Conservation (phyloP, 495 filamentous ascomycete genomes). For the Lindgomyces ingoldianus region DNA sequence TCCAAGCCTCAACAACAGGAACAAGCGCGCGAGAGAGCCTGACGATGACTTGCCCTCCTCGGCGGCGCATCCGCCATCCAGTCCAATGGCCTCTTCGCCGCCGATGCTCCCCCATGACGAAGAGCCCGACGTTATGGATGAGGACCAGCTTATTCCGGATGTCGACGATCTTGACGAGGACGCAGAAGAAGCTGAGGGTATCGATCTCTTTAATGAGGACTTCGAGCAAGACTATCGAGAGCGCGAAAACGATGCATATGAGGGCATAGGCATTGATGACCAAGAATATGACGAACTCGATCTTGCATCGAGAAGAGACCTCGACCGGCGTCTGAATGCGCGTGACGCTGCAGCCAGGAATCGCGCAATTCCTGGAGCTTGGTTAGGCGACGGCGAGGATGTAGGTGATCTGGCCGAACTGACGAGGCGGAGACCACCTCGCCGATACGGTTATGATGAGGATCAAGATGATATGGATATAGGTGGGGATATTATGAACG, state of each 20-base stretch:
- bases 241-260: constrained; percentile 65
- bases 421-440: constrained; percentile 74
- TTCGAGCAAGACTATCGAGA: constrained; percentile 80
- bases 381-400: constrained; percentile 86
- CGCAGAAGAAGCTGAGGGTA: constrained; percentile 91
- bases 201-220: constrained; percentile 89
- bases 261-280: constrained; percentile 74
- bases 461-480: constrained; percentile 86
- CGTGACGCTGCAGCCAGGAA: constrained; percentile 76
- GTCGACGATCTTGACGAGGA: constrained; percentile 94
- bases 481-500: constrained; percentile 88
- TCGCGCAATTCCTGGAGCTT: constrained; percentile 78
- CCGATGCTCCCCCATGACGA: constrained; percentile 60
- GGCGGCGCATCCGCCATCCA: constrained; percentile 66
- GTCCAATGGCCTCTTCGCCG: constrained; percentile 58
- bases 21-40: constrained; percentile 79
- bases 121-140: constrained; percentile 70
- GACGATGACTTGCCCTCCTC: constrained; percentile 74
- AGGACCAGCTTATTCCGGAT: constrained; percentile 72
- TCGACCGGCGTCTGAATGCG: constrained; percentile 80
- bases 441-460: constrained; percentile 88
- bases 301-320: constrained; percentile 66
- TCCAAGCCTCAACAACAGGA: constrained; percentile 55
- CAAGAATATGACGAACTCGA: constrained; percentile 78
- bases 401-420: constrained; percentile 74